phyloP scores from a whole-genome alignment of 2,329 filamentous ascomycete genomes.

The Aspergillus fumigatus region DNA sequence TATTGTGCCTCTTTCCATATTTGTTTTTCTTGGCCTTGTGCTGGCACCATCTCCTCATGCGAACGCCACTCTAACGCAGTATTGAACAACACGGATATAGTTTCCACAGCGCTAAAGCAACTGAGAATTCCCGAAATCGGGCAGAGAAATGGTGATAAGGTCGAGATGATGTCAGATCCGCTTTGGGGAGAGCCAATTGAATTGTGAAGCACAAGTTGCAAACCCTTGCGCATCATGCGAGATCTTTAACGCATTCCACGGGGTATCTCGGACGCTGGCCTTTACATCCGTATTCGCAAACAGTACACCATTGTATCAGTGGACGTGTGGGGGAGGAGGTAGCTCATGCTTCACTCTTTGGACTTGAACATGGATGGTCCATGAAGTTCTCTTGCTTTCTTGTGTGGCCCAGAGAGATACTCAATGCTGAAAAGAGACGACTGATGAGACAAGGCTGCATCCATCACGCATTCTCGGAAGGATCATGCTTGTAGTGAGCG shows the following conservation, averaged over 20 bases:
- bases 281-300: background rate
- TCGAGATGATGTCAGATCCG: slow-evolving; percentile 5
- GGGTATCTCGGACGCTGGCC: background rate
- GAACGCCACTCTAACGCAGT: slow-evolving; percentile 3
- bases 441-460: background rate
- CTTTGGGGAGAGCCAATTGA: background rate
- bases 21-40: background rate
- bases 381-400: background rate
- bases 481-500: background rate
- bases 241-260: background rate
- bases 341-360: background rate
- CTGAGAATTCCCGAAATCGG: background rate
- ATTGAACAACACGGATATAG: background rate
- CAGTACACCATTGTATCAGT: background rate
- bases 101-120: background rate
- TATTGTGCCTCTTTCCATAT: background rate
- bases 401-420: background rate
- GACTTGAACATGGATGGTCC: background rate
- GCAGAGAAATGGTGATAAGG: background rate
- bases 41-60: background rate
- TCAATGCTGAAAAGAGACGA: background rate
- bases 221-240: slow-evolving; percentile 9
- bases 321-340: background rate
- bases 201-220: slow-evolving; percentile 7
- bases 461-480: background rate